phyloP scores from a whole-genome alignment of 1,284 basidiomycete genomes.

The Exobasidium rhododendri region DNA sequence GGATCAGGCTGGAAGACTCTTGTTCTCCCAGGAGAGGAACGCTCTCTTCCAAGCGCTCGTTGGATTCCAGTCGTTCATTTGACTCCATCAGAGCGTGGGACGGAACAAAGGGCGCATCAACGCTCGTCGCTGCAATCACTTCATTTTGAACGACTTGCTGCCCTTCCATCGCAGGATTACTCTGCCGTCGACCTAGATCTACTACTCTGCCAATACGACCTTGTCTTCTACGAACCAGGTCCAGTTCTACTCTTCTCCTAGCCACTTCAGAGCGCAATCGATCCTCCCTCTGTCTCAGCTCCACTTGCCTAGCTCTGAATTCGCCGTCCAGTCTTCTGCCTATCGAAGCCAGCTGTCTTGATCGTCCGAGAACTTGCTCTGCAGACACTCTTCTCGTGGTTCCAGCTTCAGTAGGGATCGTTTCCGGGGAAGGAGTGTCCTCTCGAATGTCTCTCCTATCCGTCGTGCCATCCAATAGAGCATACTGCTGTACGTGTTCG shows the following conservation, averaged over 20 bases:
- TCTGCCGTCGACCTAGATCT: background rate
- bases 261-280: slow-evolving; percentile 4
- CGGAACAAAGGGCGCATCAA: too few relatives aligned
- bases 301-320: slow-evolving; percentile 7
- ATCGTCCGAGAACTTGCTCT: background rate
- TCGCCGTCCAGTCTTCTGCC: slow-evolving; percentile 3
- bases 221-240: slow-evolving; percentile 1
- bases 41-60: background rate
- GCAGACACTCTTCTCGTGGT: background rate
- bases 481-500: background rate
- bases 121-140: background rate
- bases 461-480: background rate
- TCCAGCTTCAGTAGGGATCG: background rate
- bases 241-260: slow-evolving; percentile 6
- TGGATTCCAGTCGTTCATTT: background rate
- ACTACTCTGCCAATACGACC: slow-evolving; percentile 10
- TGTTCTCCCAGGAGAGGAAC: background rate
- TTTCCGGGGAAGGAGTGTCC: slow-evolving; percentile 5
- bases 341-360: background rate
- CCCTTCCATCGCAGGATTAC: background rate
- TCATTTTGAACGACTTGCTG: background rate
- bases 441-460: background rate
- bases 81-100: too few relatives aligned
- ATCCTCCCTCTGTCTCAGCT: slow-evolving; percentile 2
- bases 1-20: background rate